A percentile compares a stretch with the other conserved stretches of the same genome.
phyloP scores from a whole-genome alignment of 257 asterid genomes.

The Cinchona pubescens region DNA sequence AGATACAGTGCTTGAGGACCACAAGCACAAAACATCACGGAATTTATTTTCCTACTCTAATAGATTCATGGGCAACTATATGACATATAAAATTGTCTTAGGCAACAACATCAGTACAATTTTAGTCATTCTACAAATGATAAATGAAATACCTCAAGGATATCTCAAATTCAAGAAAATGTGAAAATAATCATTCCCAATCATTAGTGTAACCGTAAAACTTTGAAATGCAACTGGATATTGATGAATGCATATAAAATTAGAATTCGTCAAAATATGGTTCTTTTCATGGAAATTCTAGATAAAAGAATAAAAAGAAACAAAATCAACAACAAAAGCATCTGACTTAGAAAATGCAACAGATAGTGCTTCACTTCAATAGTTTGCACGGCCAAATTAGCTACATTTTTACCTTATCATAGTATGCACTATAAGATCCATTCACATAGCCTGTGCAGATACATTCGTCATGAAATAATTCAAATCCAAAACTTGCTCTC shows the following conservation, averaged over 20 bases:
- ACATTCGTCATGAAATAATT: not conserved
- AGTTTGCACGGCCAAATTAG: not conserved
- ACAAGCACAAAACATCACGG: not conserved
- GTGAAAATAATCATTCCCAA: no score
- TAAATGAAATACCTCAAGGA: not conserved
- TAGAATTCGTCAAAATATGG: no score
- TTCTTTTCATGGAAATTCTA: no score
- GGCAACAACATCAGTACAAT: not conserved
- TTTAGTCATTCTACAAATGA: not conserved
- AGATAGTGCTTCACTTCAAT: no score
- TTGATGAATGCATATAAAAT: no score
- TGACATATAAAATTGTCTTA: not conserved
- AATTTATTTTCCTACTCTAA: not conserved
- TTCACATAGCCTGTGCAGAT: not conserved
- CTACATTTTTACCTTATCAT: not conserved
- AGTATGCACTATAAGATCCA: not conserved
- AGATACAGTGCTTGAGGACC: not conserved
- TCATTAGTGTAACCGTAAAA: no score
- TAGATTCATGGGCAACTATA: not conserved
- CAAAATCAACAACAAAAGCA: no score
- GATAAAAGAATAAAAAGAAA: no score
- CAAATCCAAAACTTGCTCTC: not conserved
- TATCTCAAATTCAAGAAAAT: no score
- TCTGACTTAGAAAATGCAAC: no score
- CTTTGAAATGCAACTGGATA: no score